Percentiles rank a stretch among this genome's conserved stretches.
These are phyloP conservation scores for Cymbopogon flexuosus DNA, from an alignment of 202 grass and related monocot genomes.

Conservation along the genomic window DNA sequence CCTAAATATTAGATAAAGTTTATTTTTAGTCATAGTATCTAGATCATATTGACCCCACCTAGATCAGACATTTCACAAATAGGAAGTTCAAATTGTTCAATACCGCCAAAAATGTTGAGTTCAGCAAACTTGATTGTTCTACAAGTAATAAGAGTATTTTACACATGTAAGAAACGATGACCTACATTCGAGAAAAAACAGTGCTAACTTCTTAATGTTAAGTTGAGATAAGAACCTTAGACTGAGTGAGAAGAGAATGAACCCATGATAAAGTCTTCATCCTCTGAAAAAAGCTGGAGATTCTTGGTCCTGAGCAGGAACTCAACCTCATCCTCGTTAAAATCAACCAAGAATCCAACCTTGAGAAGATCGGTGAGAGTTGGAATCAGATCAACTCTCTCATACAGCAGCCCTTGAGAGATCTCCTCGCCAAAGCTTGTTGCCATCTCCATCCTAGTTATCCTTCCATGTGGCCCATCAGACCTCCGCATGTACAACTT, in stretches of 20 bases:
- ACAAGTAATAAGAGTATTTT: background rate
- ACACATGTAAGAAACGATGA: background rate
- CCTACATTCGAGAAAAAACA: background rate
- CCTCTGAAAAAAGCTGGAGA: constrained; percentile 46
- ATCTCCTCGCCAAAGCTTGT: constrained; percentile 39
- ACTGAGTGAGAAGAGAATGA: background rate
- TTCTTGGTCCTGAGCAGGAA: constrained; percentile 55
- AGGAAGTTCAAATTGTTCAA: background rate
- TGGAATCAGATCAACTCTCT: constrained; percentile 22
- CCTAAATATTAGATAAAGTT: background rate
- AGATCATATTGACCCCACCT: background rate
- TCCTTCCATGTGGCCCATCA: background rate
- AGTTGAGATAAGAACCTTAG: background rate
- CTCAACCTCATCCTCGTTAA: constrained; percentile 37
- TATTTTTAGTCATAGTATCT: background rate
- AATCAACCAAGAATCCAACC: constrained; percentile 34
- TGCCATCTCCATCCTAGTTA: constrained; percentile 31
- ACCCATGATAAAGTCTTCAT: constrained; percentile 38
- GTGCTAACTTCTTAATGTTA: background rate
- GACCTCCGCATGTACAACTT: constrained; percentile 40
- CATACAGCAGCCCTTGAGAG: constrained; percentile 32
- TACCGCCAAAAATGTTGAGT: background rate
- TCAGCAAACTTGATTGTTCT: background rate
- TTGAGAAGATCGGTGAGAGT: constrained; percentile 13
- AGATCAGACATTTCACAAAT: background rate